These are phyloP conservation scores for Phytophthora quininea DNA, from an alignment of 352 stramenopile genomes.

Conservation along the genomic window DNA sequence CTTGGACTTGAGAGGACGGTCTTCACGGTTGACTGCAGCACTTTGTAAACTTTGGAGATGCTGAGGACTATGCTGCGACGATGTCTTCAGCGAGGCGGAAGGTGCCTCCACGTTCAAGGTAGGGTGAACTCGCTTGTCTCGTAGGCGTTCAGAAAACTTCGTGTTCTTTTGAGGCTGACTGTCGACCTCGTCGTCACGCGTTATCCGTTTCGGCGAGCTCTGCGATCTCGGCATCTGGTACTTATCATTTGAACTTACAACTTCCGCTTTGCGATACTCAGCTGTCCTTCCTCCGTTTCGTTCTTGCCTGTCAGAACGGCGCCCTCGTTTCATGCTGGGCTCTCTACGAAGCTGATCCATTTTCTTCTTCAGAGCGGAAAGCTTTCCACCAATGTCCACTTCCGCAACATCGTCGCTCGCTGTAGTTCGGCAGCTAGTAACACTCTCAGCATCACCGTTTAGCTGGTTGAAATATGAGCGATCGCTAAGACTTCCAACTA, in stretches of 20 bases:
- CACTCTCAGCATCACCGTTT: background rate
- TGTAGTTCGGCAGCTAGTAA: slow-evolving; percentile 4
- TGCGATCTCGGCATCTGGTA: slow-evolving; percentile 14
- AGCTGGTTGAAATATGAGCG: slow-evolving; percentile 41
- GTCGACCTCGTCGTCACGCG: slow-evolving; percentile 15
- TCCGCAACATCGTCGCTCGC: slow-evolving; percentile 9
- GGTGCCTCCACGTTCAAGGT: background rate
- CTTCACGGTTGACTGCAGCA: slow-evolving; percentile 27
- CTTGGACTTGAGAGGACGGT: slow-evolving; percentile 46
- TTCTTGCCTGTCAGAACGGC: slow-evolving; percentile 17
- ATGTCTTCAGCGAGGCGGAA: slow-evolving; percentile 1
- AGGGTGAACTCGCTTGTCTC: slow-evolving; percentile 18
- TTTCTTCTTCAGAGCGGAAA: slow-evolving; percentile 69
- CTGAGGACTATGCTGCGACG: slow-evolving; percentile 42
- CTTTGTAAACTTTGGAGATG: slow-evolving; percentile 54
- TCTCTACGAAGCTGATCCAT: slow-evolving; percentile 52
- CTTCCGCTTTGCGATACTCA: background rate
- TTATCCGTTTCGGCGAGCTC: slow-evolving; percentile 21
- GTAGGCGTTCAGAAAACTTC: background rate
- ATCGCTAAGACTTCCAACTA: slow-evolving; percentile 46
- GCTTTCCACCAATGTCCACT: slow-evolving; percentile 54
- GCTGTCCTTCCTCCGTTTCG: background rate
- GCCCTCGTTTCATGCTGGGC: slow-evolving; percentile 46
- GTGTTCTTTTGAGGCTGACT: slow-evolving; percentile 5
- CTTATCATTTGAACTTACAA: background rate